Percentiles rank a stretch among this genome's conserved stretches.
Conservation (phyloP, 2,329 filamentous ascomycete species). For the Emergomyces africanus region DNA sequence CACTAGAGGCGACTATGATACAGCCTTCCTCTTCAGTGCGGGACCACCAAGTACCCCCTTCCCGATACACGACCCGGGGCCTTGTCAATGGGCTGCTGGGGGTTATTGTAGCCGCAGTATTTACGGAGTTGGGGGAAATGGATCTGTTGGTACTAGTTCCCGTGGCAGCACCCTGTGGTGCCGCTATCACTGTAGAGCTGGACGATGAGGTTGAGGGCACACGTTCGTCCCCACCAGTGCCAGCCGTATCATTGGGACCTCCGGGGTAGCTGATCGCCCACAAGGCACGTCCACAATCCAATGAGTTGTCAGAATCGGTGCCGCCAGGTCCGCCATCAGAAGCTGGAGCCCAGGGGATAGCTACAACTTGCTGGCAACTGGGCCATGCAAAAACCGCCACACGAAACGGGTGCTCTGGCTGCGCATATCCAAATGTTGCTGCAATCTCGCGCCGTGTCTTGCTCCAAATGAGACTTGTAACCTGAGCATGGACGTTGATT, state of each 20-base stretch:
- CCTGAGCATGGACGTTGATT: constrained; percentile 84
- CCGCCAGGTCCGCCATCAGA: constrained; percentile 19
- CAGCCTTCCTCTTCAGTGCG: constrained; percentile 60
- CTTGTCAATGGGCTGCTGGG: not conserved
- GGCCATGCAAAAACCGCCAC: constrained; percentile 95
- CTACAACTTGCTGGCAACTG: constrained; percentile 70
- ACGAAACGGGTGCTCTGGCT: constrained; percentile 77
- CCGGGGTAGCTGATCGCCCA: constrained; percentile 80
- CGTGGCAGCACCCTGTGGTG: not conserved
- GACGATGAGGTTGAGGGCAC: not conserved
- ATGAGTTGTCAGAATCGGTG: constrained; percentile 13
- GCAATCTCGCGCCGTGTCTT: constrained; percentile 73
- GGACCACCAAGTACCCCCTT: constrained; percentile 43
- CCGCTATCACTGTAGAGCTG: not conserved
- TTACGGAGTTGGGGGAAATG: not conserved
- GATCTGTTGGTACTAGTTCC: not conserved
- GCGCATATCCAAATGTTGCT: constrained; percentile 86
- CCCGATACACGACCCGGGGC: constrained; percentile 22
- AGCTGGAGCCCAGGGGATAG: constrained; percentile 67
- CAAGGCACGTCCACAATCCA: constrained; percentile 45
- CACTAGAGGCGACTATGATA: constrained; percentile 82
- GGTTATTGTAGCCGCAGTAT: not conserved
- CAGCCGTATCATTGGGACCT: constrained; percentile 32
- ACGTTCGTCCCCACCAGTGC: not conserved
- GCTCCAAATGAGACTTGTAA: constrained; percentile 87